phyloP scores from a whole-genome alignment of 179 eudicot species.

The Vitellaria paradoxa region DNA sequence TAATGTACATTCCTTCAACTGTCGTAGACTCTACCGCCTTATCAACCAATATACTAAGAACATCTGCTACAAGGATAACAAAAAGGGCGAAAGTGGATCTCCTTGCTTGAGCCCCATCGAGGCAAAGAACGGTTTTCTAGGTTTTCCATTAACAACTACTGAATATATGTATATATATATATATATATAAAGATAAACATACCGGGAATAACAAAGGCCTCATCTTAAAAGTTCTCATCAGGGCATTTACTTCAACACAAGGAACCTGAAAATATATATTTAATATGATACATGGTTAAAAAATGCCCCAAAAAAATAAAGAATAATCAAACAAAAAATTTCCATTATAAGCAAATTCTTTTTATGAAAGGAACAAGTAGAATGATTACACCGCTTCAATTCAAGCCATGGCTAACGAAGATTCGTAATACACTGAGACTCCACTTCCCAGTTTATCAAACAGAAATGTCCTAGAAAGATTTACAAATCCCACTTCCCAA shows the following conservation, averaged over 20 bases:
- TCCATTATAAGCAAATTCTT: background rate
- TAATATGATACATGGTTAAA: background rate
- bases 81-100: too few relatives aligned
- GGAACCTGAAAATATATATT: slow-evolving; percentile 61
- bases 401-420: background rate
- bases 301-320: background rate
- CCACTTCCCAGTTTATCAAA: background rate
- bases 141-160: too few relatives aligned
- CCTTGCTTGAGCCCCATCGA: too few relatives aligned
- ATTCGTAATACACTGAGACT: slow-evolving; percentile 5
- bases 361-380: background rate
- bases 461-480: slow-evolving; percentile 5
- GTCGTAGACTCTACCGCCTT: too few relatives aligned
- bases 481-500: slow-evolving; percentile 2
- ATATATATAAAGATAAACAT: slow-evolving; percentile 21
- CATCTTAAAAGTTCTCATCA: slow-evolving; percentile 96
- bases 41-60: too few relatives aligned
- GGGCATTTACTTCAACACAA: slow-evolving; percentile 91
- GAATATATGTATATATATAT: too few relatives aligned
- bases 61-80: too few relatives aligned
- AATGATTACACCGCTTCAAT: background rate
- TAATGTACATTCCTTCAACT: too few relatives aligned
- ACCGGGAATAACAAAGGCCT: slow-evolving; percentile 92
- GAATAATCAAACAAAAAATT: background rate
- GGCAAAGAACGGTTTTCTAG: too few relatives aligned